Percentiles rank a stretch among this genome's conserved stretches.
These are phyloP conservation scores for Monosporascus sp. DNA, from an alignment of 2,329 filamentous ascomycete genomes.

Conservation along the genomic window DNA sequence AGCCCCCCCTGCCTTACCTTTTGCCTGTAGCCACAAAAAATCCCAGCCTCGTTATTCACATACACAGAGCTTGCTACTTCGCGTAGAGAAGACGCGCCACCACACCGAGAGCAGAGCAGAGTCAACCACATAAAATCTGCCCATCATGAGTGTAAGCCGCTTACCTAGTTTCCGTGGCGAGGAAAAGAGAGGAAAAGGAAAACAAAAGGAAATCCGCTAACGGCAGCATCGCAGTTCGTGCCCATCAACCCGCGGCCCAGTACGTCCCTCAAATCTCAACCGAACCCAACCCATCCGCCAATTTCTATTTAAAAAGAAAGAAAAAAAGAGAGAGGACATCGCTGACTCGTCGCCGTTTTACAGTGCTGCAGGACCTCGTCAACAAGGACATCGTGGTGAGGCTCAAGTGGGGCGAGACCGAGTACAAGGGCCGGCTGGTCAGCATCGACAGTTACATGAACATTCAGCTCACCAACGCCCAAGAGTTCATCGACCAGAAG, in stretches of 20 bases:
- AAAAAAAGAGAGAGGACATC: neutral
- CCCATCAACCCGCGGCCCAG: constrained; percentile 94
- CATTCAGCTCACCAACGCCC: constrained; percentile 82
- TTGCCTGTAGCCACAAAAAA: neutral
- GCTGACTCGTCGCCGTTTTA: neutral
- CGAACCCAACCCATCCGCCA: constrained; percentile 1
- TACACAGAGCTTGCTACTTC: neutral
- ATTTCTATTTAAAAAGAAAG: no score
- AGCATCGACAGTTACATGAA: constrained; percentile 99
- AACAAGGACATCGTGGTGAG: constrained; percentile 87
- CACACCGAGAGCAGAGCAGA: constrained; percentile 2
- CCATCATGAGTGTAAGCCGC: constrained; percentile 30
- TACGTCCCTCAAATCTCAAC: constrained; percentile 39
- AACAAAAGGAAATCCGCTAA: neutral
- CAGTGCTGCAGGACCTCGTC: constrained; percentile 38
- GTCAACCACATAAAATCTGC: constrained; percentile 11
- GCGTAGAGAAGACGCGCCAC: neutral
- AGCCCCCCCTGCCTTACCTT: neutral
- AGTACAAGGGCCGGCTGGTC: constrained; percentile 91
- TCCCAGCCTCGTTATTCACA: neutral
- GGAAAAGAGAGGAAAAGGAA: no score
- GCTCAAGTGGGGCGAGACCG: constrained; percentile 96
- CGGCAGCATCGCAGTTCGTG: constrained; percentile 57
- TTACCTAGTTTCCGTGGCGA: neutral
- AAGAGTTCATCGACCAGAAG: constrained; percentile 89